Base-by-base conservation (phyloP, 2,329 filamentous ascomycete genomes). In the Bisporella sp. region DNA sequence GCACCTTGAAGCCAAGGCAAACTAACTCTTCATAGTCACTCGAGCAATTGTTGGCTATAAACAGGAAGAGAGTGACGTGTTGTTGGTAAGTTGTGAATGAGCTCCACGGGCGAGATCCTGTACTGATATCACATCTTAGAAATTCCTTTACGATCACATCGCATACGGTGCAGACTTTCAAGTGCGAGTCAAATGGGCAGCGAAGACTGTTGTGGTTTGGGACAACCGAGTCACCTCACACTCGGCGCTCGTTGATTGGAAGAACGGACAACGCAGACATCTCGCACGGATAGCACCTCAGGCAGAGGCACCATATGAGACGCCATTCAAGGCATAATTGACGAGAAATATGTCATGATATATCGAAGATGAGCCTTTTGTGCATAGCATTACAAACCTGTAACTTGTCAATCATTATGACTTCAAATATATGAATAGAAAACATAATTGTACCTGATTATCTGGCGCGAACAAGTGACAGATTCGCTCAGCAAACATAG, bases 191-290 rank as follows among this genome's bases (percentile, higher is more conserved):
- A 86, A 84, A 66, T 95, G 89, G 89, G 81, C 82, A 59, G 75
- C 81, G 41, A 78, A 81, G n/a, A 92, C 87, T 0, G 88, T 95
- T 1, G 86, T 93, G 2, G 82, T 92, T 1, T 95, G 88, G 88
- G 89, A 93, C 64, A 93, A 92, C 71, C 76, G 88, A 32, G 80
- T 91, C 0, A 90, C 86, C 7, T 78, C 82, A 58, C 89, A 95
- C 67, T 85, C 85, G 5, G 89, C 89, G 2, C 71, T 92, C 39
- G 73, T 92, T 4, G 89, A 95, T 66, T 95, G 89, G 89, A 80
- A 85, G 59, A 81, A 81, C 64, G 88, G 88, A 3, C 81, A 88
- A 67, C 74, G 89, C 52, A 77, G 89, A 46, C 89, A 95, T 69
- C 69, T 95, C 54, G 89, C 88, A 5, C 78, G 89, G 41, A 85